Evolutionary conservation across 306 rosid genomes (phyloP), one percentile per base, ranked within the genome.

Genomic region (Quercus agrifolia): DNA sequence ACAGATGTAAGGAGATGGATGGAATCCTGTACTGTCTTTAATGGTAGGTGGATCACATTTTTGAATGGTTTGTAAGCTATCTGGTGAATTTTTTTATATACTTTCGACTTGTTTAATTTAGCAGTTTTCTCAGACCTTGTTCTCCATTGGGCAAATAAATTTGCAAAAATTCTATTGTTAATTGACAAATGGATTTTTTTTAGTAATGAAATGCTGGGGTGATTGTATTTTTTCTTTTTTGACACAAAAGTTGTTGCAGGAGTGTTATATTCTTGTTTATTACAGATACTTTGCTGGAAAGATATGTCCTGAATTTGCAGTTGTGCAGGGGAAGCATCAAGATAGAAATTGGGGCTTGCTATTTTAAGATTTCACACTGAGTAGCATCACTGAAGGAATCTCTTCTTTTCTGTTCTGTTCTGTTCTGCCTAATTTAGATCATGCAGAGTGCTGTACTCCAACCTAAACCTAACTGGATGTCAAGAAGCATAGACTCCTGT

Each of bases 311-410:
- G 81, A 71, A 80, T 84, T 77, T 80, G 83, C 87, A 64, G 81
- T 78, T 74, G 41, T 78, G 80, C 51, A 80, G 86, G 77, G 70
- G 81, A 79, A 79, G 85, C 89, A 51, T 77, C 87, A 35, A 73
- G 78, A 77, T 80, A 86, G 80, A 77, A 82, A 74, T 70, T 83
- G 77, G 79, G 83, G 79, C 80, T 44, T 78, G 76, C 80, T 83
- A 59, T 68, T 83, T 33, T 78, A 74, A 69, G 70, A 51, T 69
- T 74, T 74, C 70, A 12, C 33, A 68, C 77, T 77, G 85, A 83
- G 85, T 80, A 63, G 70, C 79, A 30, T 80, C 71, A n/a, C 71
- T 73, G 70, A 83, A 77, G 87, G 85, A 83, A 77, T 31, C 69
- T 78, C 78, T 62, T 75, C 86, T 69, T 71, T 78, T 80, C 46